Evolutionary conservation across 1,284 basidiomycete genomes (phyloP).

Genomic region (Sphaerobolus stellatus): DNA sequence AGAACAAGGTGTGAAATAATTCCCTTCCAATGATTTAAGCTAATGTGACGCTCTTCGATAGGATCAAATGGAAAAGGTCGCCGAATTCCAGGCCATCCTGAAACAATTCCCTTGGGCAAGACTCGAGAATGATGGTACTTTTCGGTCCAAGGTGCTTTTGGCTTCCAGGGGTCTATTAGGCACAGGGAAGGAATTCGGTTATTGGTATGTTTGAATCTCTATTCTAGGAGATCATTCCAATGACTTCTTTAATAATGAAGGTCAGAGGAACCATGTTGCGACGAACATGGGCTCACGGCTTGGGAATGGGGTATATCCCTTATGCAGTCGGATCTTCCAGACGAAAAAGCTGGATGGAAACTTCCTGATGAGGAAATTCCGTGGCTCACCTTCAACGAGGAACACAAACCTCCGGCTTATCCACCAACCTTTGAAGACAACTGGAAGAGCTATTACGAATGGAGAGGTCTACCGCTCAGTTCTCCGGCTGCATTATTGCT

Average conservation of each 20-base stretch:
- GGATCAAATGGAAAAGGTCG: conserved; percentile 37
- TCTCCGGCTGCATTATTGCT: conserved; percentile 43
- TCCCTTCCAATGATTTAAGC: background rate
- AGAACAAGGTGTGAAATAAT: conserved; percentile 2
- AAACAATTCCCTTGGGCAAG: conserved; percentile 39
- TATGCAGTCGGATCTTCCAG: conserved; percentile 26
- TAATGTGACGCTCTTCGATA: conserved; percentile 13
- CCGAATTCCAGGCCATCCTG: conserved; percentile 27
- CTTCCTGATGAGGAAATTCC: conserved; percentile 36
- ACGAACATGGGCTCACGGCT: background rate
- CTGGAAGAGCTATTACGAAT: conserved; percentile 43
- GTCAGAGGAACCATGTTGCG: conserved; percentile 6
- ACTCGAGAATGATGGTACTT: conserved; percentile 41
- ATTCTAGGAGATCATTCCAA: background rate
- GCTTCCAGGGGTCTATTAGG: conserved; percentile 41
- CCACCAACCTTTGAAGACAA: conserved; percentile 13
- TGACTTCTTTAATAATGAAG: background rate
- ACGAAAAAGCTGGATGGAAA: conserved; percentile 37
- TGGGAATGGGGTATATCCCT: conserved; percentile 2
- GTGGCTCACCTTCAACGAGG: conserved; percentile 9
- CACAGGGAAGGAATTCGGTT: conserved; percentile 33
- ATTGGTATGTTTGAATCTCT: conserved; percentile 32
- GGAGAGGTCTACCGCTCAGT: conserved; percentile 37
- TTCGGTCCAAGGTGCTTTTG: conserved; percentile 31
- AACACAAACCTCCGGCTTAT: background rate